Evolutionary conservation across 208 protist genomes (phyloP).

Genomic region (Tritrichomonas foetus): DNA sequence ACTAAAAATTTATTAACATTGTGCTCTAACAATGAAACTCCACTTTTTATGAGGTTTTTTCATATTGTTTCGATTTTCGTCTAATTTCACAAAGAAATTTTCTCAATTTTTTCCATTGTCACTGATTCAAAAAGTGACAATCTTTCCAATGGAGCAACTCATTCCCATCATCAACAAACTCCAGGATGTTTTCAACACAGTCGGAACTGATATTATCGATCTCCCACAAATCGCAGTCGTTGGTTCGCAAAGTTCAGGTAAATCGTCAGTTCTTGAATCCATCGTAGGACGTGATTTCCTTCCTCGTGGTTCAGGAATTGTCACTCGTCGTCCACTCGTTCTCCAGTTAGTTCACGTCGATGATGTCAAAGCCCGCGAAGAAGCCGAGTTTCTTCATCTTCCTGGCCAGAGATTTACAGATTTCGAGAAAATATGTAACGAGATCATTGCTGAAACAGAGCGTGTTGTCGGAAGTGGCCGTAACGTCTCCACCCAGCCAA

Average conservation of each 20-base stretch:
- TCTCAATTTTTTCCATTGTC: too few species aligned
- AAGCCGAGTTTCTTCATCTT: constrained; percentile 70
- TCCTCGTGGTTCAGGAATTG: constrained; percentile 94
- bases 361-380: constrained; percentile 55
- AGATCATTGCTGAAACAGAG: constrained; percentile 87
- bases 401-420: constrained; percentile 79
- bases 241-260: constrained; percentile 53
- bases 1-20: too few species aligned
- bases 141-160: neutral
- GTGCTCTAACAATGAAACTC: too few species aligned
- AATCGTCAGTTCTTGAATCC: constrained; percentile 87
- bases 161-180: constrained; percentile 55
- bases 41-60: too few species aligned
- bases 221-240: constrained; percentile 56
- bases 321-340: constrained; percentile 96
- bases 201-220: constrained; percentile 44
- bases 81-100: too few species aligned
- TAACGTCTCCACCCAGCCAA: constrained; percentile 81
- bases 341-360: constrained; percentile 80
- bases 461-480: constrained; percentile 71
- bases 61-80: too few species aligned
- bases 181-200: constrained; percentile 54
- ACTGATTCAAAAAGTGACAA: too few species aligned
- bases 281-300: constrained; percentile 98
- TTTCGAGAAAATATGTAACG: constrained; percentile 79